Percentiles rank a stretch among this genome's conserved stretches.
Evolutionary conservation across 768 basidiomycete genomes (phyloP).

Genomic region (Fistulinella prunicolor): DNA sequence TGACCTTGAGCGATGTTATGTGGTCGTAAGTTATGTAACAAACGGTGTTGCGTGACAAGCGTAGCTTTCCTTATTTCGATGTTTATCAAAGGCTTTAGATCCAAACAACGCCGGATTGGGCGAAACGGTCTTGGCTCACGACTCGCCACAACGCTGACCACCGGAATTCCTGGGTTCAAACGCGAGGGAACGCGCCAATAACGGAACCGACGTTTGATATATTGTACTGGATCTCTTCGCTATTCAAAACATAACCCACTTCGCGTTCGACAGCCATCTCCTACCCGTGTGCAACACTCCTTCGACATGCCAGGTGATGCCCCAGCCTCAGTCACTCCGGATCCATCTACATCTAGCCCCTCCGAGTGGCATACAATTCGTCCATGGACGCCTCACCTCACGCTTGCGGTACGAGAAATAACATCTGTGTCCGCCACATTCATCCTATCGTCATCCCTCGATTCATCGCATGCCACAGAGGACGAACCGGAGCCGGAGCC

Average conservation of each 20-base stretch:
- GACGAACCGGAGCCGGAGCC: conserved; percentile 25
- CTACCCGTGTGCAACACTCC: background rate
- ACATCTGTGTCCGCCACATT: conserved; percentile 82
- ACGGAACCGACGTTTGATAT: background rate
- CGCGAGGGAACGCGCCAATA: background rate
- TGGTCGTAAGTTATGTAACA: too few relatives aligned
- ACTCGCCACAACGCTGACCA: conserved; percentile 1
- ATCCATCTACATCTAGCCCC: conserved; percentile 19
- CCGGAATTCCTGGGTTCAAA: background rate
- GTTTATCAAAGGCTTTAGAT: conserved; percentile 28
- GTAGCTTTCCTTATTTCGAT: too few relatives aligned
- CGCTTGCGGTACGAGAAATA: conserved; percentile 71
- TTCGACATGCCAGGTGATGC: conserved; percentile 19
- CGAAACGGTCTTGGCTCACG: background rate
- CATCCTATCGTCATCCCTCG: conserved; percentile 56
- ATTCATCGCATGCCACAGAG: conserved; percentile 21
- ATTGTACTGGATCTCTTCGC: background rate
- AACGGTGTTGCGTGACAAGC: too few relatives aligned
- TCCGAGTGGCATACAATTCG: conserved; percentile 67
- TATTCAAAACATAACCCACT: background rate
- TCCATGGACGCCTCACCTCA: conserved; percentile 72
- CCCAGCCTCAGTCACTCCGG: background rate
- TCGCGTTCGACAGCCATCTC: background rate
- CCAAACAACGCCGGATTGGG: conserved; percentile 22
- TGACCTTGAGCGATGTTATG: too few relatives aligned